These are phyloP conservation scores for Strigomonas oncopelti DNA, from an alignment of 208 protist species.

Conservation along the genomic window DNA sequence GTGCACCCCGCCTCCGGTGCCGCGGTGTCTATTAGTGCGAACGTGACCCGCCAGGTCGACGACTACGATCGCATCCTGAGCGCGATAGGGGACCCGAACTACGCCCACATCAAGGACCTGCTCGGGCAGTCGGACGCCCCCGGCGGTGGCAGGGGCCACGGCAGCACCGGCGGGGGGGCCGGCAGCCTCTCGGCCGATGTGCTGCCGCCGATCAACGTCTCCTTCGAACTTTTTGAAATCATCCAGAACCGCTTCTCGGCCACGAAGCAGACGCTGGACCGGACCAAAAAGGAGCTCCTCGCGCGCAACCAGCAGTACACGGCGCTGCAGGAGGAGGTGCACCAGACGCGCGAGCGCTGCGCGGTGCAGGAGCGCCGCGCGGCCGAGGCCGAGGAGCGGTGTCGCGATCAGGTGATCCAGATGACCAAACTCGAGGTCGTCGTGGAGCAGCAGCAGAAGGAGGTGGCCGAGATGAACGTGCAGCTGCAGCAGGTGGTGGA, in stretches of 20 bases:
- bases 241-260: slow-evolving; percentile 76
- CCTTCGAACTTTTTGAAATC: slow-evolving; percentile 85
- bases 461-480: slow-evolving; percentile 49
- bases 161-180: slow-evolving; percentile 40
- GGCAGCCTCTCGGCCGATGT: slow-evolving; percentile 50
- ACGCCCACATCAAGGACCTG: slow-evolving; percentile 12
- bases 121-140: neutral
- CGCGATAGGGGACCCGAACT: slow-evolving; percentile 19
- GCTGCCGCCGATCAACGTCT: slow-evolving; percentile 65
- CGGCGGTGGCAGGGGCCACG: slow-evolving; percentile 17
- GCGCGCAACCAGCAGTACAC: slow-evolving; percentile 69
- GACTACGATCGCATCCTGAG: slow-evolving; percentile 14
- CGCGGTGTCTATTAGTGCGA: neutral
- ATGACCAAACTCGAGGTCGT: slow-evolving; percentile 66
- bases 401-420: slow-evolving; percentile 62
- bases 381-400: slow-evolving; percentile 58
- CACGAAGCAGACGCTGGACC: slow-evolving; percentile 69
- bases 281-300: slow-evolving; percentile 61
- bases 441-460: slow-evolving; percentile 66
- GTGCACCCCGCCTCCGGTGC: too few species aligned
- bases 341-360: slow-evolving; percentile 45
- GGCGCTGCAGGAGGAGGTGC: slow-evolving; percentile 39
- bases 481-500: slow-evolving; percentile 41
- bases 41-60: neutral
- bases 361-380: slow-evolving; percentile 42